Evolutionary conservation across 225 moss, liverwort and hornwort genomes (phyloP).

Genomic region (Polytrichum formosum): DNA sequence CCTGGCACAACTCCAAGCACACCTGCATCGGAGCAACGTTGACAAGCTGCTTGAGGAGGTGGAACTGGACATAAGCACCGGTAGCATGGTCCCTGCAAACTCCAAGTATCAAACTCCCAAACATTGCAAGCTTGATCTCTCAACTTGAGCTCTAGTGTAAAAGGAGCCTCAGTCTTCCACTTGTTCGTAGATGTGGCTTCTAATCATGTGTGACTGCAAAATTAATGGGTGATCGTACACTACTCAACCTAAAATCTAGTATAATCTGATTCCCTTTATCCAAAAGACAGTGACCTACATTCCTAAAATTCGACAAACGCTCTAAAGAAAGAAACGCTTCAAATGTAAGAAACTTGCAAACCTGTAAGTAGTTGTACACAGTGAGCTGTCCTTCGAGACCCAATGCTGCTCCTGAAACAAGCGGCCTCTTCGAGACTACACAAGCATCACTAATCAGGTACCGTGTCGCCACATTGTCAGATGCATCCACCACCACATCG

Average conservation of each 20-base stretch:
- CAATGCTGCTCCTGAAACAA: constrained; percentile 95
- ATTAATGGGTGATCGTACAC: too few relatives aligned
- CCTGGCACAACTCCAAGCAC: constrained; percentile 95
- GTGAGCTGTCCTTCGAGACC: constrained; percentile 92
- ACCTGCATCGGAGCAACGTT: constrained; percentile 91
- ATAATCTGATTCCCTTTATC: too few relatives aligned
- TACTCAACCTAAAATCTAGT: too few relatives aligned
- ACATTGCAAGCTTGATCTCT: too few relatives aligned
- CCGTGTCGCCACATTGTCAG: constrained; percentile 92
- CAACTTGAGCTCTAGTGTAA: too few relatives aligned
- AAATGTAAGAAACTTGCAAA: constrained; percentile 3
- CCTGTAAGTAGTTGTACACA: constrained; percentile 46
- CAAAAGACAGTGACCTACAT: too few relatives aligned
- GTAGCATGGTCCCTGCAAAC: constrained; percentile 87
- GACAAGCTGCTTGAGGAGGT: constrained; percentile 65
- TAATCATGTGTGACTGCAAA: too few relatives aligned
- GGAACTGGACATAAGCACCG: constrained; percentile 87
- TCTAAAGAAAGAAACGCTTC: background rate
- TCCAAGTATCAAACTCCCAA: too few relatives aligned
- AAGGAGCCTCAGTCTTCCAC: too few relatives aligned
- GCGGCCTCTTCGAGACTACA: constrained; percentile 64
- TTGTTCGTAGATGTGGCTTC: too few relatives aligned
- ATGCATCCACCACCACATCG: constrained; percentile 88
- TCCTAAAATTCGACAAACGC: background rate
- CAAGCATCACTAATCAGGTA: constrained; percentile 92